Evolutionary conservation across 2,329 filamentous ascomycete species (phyloP).

Genomic region (Ilyonectria destructans): DNA sequence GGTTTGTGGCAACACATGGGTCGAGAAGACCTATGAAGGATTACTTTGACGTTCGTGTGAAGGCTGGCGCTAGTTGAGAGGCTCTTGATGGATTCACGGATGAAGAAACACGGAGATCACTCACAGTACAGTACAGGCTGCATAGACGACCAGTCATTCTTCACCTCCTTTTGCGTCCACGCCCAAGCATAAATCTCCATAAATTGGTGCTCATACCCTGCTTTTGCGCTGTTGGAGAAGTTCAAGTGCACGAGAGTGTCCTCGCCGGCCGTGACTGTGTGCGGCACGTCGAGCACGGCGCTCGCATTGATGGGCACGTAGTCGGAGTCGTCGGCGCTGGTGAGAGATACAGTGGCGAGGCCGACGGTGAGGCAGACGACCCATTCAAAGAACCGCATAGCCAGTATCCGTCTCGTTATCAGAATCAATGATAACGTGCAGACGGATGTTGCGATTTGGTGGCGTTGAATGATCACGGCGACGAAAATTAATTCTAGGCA

Average conservation of each 20-base stretch:
- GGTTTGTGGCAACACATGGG: constrained; percentile 23
- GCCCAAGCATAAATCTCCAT: constrained; percentile 22
- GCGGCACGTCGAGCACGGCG: constrained; percentile 24
- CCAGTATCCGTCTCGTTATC: background rate
- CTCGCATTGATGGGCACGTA: constrained; percentile 16
- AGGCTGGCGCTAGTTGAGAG: background rate
- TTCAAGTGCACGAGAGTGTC: constrained; percentile 21
- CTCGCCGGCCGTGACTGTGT: constrained; percentile 9
- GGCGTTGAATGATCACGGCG: too few species aligned
- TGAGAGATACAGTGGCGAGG: background rate
- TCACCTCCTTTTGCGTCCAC: constrained; percentile 4
- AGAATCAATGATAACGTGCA: background rate
- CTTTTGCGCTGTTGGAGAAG: constrained; percentile 22
- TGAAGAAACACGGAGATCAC: background rate
- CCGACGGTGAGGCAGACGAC: background rate
- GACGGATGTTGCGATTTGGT: too few species aligned
- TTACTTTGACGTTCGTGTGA: background rate
- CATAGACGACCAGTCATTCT: background rate
- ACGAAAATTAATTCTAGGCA: too few species aligned
- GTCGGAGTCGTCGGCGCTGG: background rate
- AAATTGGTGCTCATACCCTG: constrained; percentile 20
- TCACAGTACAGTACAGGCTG: constrained; percentile 16
- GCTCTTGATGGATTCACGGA: background rate
- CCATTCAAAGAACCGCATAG: background rate
- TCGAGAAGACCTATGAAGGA: constrained; percentile 20